These are phyloP conservation scores for Chlamydomonas sphaeroides DNA, from an alignment of 139 green algal genomes.

Conservation along the genomic window DNA sequence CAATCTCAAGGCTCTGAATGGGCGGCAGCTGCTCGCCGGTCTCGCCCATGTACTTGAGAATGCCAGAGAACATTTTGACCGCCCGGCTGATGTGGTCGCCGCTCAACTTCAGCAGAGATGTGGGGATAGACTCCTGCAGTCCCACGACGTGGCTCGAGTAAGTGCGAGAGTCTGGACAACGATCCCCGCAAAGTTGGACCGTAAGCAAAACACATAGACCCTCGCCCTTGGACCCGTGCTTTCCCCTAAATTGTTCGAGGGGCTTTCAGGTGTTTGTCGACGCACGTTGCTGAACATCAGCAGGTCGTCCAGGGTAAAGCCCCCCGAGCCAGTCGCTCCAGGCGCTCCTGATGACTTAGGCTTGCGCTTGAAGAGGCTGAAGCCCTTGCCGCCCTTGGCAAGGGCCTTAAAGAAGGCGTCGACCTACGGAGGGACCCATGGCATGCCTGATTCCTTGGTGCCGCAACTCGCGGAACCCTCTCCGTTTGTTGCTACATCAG, in stretches of 20 bases:
- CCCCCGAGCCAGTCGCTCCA: conserved; percentile 24
- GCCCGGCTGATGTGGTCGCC: conserved; percentile 80
- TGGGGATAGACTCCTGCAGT: conserved; percentile 85
- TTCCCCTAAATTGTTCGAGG: too few relatives aligned
- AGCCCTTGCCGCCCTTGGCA: conserved; percentile 61
- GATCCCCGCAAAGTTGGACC: too few relatives aligned
- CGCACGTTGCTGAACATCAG: conserved; percentile 72
- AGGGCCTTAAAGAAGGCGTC: conserved; percentile 76
- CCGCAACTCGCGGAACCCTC: too few relatives aligned
- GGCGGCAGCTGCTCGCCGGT: conserved; percentile 51
- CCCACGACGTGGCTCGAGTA: too few relatives aligned
- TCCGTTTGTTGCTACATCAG: too few relatives aligned
- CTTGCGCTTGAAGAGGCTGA: conserved; percentile 65
- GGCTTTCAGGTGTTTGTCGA: too few relatives aligned
- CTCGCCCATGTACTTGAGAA: conserved; percentile 88
- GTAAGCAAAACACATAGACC: too few relatives aligned
- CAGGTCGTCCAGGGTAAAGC: conserved; percentile 75
- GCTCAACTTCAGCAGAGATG: conserved; percentile 87
- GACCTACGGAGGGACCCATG: conserved; percentile 70
- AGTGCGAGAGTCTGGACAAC: too few relatives aligned
- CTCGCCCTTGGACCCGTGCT: too few relatives aligned
- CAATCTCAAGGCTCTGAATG: conserved; percentile 68
- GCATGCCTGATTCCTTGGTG: too few relatives aligned
- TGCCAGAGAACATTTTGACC: conserved; percentile 91
- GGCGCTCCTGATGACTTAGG: conserved; percentile 36